Base-by-base conservation (phyloP, 768 basidiomycete species). In the Pulveroboletus sp. region DNA sequence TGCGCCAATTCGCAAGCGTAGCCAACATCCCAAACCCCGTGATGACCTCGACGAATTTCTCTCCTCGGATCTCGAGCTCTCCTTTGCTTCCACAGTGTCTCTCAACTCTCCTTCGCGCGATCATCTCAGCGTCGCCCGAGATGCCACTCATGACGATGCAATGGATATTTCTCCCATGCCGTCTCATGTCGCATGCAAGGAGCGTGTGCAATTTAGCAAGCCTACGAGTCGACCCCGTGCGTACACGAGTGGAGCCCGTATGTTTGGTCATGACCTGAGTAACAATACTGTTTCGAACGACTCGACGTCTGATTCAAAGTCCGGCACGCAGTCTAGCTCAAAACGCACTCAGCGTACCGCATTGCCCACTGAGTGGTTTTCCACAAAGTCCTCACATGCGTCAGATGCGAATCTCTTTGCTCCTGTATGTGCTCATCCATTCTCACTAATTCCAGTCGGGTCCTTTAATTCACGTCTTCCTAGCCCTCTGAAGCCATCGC, bases 101-200 rank as follows among this genome's bases (percentile, higher is more conserved):
- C 71, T 92, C 41, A 76, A 86, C 61, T 88, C 87, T 26, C 86
- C 89, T 31, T 75, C 81, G 12, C 75, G 70, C 43, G 73, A 78
- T 27, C 62, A 71, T 44, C 58, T 74, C 47, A 66, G 69, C 33
- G 69, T 83, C 42, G 59, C 76, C 7, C 70, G 76, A 28, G 81
- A 82, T 24, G 70, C 68, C 57, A 75, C 71, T 37, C 74, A 73
- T 55, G 71, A 77, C 43, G 76, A 83, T 45, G 78, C 86, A 4
- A 91, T 91, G 89, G 89, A 91, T 60, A 85, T 92, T 41, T 91
- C 89, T 4, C 89, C 89, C 8, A 79, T 77, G 21, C 84, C 69
- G 7, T 58, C 65, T 68, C 66, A 52, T 39, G 47, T 56, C 27
- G n/a, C 52, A 49, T 56, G 60, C 57, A 62, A 44, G 47, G 63